These are phyloP conservation scores for Globisporangium perplexum DNA, from an alignment of 352 stramenopile genomes.

Conservation along the genomic window DNA sequence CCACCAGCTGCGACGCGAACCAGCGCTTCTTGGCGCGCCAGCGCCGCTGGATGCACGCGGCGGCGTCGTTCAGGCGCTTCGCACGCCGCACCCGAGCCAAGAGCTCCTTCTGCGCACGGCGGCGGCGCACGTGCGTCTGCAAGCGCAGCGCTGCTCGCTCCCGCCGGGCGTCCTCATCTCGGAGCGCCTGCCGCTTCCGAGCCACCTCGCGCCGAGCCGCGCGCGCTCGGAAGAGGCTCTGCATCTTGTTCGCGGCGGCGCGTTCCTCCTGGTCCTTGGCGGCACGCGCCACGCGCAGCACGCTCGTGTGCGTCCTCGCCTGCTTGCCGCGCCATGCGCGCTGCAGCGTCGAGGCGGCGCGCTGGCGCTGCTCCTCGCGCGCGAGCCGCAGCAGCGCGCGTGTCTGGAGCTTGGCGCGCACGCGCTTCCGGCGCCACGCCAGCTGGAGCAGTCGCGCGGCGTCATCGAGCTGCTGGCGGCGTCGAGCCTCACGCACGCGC, in stretches of 20 bases:
- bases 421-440: constrained; percentile 35
- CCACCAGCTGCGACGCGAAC: constrained; percentile 34
- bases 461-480: constrained; percentile 15
- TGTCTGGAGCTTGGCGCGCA: constrained; percentile 25
- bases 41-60: constrained; percentile 34
- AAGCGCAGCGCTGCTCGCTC: constrained; percentile 41
- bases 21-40: constrained; percentile 49
- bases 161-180: constrained; percentile 17
- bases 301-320: constrained; percentile 19
- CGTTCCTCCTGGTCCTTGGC: constrained; percentile 25
- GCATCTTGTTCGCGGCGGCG: constrained; percentile 53
- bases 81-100: constrained; percentile 17
- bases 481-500: constrained; percentile 11
- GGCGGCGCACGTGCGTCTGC: constrained; percentile 35
- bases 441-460: constrained; percentile 34
- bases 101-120: constrained; percentile 32
- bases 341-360: constrained; percentile 61
- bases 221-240: constrained; percentile 48
- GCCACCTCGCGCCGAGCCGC: constrained; percentile 31
- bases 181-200: constrained; percentile 27
- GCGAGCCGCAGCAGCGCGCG: constrained; percentile 11
- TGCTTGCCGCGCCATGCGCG: constrained; percentile 60
- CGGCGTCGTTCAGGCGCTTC: constrained; percentile 25
- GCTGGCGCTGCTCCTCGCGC: constrained; percentile 9
- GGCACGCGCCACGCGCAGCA: constrained; percentile 25